Evolutionary conservation across 345 rosid species (phyloP).

Genomic region (Psidium friedrichsthalianum): DNA sequence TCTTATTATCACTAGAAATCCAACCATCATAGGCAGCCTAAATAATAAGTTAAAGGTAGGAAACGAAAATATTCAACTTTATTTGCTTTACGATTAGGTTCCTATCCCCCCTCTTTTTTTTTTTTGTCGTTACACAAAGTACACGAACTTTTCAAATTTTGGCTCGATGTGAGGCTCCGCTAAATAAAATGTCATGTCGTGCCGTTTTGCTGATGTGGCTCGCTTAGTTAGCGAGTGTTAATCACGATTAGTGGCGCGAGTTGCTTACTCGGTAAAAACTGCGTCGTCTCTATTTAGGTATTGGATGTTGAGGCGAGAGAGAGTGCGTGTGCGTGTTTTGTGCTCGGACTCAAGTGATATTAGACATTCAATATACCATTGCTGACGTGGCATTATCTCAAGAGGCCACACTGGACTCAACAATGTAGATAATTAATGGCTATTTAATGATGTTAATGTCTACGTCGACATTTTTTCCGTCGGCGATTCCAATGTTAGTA

Average conservation of each 20-base stretch:
- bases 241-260: neutral
- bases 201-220: neutral
- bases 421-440: too few species aligned
- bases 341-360: too few species aligned
- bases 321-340: neutral
- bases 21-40: too few species aligned
- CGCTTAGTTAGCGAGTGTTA: neutral
- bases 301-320: neutral
- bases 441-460: neutral
- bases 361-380: neutral
- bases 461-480: neutral
- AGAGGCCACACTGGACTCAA: neutral
- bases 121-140: neutral
- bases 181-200: neutral
- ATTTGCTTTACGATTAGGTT: neutral
- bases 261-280: neutral
- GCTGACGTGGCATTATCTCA: neutral
- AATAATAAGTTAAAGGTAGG: neutral
- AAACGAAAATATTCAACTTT: neutral
- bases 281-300: neutral
- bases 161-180: neutral
- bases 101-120: neutral
- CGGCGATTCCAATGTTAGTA: fast-evolving
- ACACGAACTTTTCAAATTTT: fast-evolving
- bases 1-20: too few species aligned